Evolutionary conservation across 2,329 filamentous ascomycete genomes (phyloP).

Genomic region (Grosmannia clavigera): DNA sequence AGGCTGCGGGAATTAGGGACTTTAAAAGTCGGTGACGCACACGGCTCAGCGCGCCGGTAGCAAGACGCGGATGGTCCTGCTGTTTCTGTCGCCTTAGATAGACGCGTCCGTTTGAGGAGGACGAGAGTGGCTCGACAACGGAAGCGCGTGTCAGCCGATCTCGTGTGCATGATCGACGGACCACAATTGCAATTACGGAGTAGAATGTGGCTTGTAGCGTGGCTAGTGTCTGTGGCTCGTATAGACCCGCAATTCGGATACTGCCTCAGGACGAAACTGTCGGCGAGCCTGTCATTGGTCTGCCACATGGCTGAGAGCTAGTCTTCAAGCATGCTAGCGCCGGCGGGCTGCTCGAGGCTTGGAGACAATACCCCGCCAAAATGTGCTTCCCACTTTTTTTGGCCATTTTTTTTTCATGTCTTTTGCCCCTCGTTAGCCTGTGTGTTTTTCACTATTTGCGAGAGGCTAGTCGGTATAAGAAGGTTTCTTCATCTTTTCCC

Average conservation of each 20-base stretch:
- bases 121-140: not conserved
- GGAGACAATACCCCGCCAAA: not conserved
- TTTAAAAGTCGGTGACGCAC: not conserved
- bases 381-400: not conserved
- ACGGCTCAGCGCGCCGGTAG: not conserved
- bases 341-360: not conserved
- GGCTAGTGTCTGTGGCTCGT: not conserved
- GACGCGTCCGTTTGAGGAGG: not conserved
- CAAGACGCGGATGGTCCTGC: not conserved
- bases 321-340: too few species aligned
- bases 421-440: conserved; percentile 1
- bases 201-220: not conserved
- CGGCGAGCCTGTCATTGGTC: too few species aligned
- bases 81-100: not conserved
- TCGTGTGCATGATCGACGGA: not conserved
- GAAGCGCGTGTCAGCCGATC: not conserved
- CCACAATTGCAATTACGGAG: not conserved
- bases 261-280: not conserved
- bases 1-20: not conserved
- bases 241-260: too few species aligned
- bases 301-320: too few species aligned
- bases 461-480: not conserved
- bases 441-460: not conserved
- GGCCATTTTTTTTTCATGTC: not conserved
- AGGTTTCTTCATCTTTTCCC: conserved; percentile 1